A percentile compares a stretch with the other conserved stretches of the same genome.
Conservation (phyloP, 352 stramenopile species). For the Phytophthora foliorum region DNA sequence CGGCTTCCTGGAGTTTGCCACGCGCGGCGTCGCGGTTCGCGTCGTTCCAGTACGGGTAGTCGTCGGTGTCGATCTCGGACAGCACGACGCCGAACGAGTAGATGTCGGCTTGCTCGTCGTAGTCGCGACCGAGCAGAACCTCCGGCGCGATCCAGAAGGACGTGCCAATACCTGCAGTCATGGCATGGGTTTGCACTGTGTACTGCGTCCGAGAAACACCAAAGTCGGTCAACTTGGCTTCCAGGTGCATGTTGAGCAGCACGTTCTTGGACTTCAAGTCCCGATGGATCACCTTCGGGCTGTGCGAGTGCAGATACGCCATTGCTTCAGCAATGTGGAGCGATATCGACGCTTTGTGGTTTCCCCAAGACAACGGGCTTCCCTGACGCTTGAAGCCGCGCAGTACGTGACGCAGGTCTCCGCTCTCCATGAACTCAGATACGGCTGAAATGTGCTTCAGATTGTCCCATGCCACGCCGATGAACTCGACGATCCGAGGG, state of each 20-base stretch:
- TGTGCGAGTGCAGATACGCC: slow-evolving; percentile 55
- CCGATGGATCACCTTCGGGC: slow-evolving; percentile 52
- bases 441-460: slow-evolving; percentile 51
- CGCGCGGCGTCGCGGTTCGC: slow-evolving; percentile 24
- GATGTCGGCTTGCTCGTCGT: slow-evolving; percentile 50
- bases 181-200: slow-evolving; percentile 44
- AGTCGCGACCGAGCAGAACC: slow-evolving; percentile 43
- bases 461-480: slow-evolving; percentile 55
- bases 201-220: slow-evolving; percentile 52
- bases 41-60: slow-evolving; percentile 52
- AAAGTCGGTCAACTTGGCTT: slow-evolving; percentile 81
- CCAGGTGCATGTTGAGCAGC: slow-evolving; percentile 58
- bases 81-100: slow-evolving; percentile 56
- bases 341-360: slow-evolving; percentile 51
- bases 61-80: slow-evolving; percentile 53
- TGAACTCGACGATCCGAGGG: slow-evolving; percentile 52
- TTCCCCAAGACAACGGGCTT: slow-evolving; percentile 39
- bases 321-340: slow-evolving; percentile 59
- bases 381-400: slow-evolving; percentile 44
- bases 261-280: slow-evolving; percentile 54
- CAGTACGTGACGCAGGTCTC: slow-evolving; percentile 56
- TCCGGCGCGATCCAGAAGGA: slow-evolving; percentile 52
- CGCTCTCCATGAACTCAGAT: slow-evolving; percentile 59
- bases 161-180: slow-evolving; percentile 49
- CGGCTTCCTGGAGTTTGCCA: slow-evolving; percentile 45